Base-by-base conservation (phyloP, 805 yeast genomes). In the Metschnikowia kunwiensis region DNA sequence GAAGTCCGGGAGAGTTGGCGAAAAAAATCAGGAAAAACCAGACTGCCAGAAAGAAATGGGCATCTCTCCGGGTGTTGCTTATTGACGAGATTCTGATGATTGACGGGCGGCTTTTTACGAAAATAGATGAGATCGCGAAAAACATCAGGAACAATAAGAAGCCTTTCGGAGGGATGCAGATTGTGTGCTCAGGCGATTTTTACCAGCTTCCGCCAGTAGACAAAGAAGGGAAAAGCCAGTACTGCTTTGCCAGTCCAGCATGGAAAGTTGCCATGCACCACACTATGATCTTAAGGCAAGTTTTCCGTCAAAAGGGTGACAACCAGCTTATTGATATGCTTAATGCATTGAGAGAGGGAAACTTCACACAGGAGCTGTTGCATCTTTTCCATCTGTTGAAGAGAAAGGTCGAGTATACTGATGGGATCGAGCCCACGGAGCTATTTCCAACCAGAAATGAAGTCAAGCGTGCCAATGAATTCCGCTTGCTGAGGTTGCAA, bases 81-180 rank as follows among this genome's bases (percentile, higher is more conserved):
- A 72, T 85, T 32, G 95, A 85, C 63, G 95, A 85, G 50, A 71
- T 85, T 9, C 81, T 88, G 3, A 85, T 85, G 95, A 73, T 85
- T 25, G 86, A 83, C 52, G 89, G 84, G 5, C 68, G 63, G 5
- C 61, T 84, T 11, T 65, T 85, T 27, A 79, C 82, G 49, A 82
- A 81, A 49, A 57, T 85, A 34, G 77, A 83, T 47, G 61, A 57
- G 16, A 72, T 85, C 31, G 89, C 84, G 0, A 68, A 73, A 46
- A 60, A 55, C 15, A 38, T 84, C 7, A 60, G 81, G 24, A 67
- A 54, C 38, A 36, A 34, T 12, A 51, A 57, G 7, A 36, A 46
- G 22, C 89, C 94, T 1, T 85, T 85, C 66, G 95, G 95, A 16
- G 93, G 93, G 0, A 78, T 85, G 15, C 95, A 85, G 49, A 51